phyloP scores from a whole-genome alignment of 2,329 filamentous ascomycete species.

The Paraphoma chrysanthemicola region DNA sequence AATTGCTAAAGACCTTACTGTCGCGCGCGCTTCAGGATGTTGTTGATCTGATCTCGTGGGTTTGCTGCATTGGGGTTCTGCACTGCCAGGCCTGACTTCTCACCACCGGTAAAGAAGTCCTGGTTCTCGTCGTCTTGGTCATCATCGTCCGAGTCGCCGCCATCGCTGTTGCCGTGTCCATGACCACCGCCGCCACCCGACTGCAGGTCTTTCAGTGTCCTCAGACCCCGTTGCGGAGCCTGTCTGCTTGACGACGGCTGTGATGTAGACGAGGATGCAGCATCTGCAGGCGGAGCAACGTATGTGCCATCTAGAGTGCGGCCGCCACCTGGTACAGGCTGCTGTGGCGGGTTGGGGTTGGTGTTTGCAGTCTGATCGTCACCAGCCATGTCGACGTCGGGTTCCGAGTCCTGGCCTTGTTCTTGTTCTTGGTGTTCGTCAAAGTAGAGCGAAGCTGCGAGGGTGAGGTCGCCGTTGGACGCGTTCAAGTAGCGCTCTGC shows the following conservation, averaged over 20 bases:
- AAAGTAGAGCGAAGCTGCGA: slow-evolving; percentile 55
- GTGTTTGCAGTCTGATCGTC: slow-evolving; percentile 34
- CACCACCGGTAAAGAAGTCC: slow-evolving; percentile 82
- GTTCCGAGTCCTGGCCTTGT: slow-evolving; percentile 26
- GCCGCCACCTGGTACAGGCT: slow-evolving; percentile 39
- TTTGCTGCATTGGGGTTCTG: slow-evolving; percentile 66
- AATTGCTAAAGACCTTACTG: slow-evolving; percentile 37
- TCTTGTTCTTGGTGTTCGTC: slow-evolving; percentile 39
- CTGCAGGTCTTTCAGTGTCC: slow-evolving; percentile 56
- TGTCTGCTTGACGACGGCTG: slow-evolving; percentile 30
- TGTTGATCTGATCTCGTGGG: slow-evolving; percentile 57
- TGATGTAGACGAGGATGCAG: slow-evolving; percentile 31
- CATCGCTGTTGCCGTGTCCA: slow-evolving; percentile 55
- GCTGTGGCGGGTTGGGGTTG: slow-evolving; percentile 26
- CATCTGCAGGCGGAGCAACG: slow-evolving; percentile 33
- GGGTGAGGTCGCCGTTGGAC: slow-evolving; percentile 55
- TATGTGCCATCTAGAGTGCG: slow-evolving; percentile 47
- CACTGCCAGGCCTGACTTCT: slow-evolving; percentile 79
- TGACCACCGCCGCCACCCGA: slow-evolving; percentile 51
- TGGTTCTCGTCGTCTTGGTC: slow-evolving; percentile 66
- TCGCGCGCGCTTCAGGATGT: slow-evolving; percentile 57
- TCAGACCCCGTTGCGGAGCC: slow-evolving; percentile 45
- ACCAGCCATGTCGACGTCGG: slow-evolving; percentile 44
- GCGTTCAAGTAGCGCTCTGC: slow-evolving; percentile 53
- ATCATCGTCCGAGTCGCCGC: slow-evolving; percentile 67